Conservation (phyloP, 352 stramenopile species). For the Pythium coloratum region DNA sequence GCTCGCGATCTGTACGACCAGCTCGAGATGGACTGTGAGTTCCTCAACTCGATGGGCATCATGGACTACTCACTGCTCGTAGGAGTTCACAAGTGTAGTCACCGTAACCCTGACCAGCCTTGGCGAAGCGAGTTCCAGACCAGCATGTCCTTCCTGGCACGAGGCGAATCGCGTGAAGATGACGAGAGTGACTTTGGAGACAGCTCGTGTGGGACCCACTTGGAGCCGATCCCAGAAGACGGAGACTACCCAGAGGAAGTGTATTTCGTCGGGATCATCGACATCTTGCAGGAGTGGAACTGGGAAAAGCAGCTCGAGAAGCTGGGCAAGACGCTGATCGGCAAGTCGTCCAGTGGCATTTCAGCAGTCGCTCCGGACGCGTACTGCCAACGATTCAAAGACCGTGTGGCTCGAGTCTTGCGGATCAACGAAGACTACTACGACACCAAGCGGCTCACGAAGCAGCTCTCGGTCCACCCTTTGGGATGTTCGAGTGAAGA, state of each 20-base stretch:
- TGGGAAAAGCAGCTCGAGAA: conserved; percentile 81
- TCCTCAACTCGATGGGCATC: conserved; percentile 66
- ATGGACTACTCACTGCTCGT: conserved; percentile 83
- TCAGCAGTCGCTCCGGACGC: conserved; percentile 56
- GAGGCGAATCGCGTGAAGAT: conserved; percentile 18
- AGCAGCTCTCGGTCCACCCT: conserved; percentile 17
- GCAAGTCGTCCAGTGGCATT: conserved; percentile 65
- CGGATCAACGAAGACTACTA: conserved; percentile 12
- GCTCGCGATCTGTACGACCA: conserved; percentile 48
- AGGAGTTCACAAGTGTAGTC: conserved; percentile 64
- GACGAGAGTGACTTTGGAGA: background rate
- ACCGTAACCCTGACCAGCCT: conserved; percentile 26
- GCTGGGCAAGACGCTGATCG: conserved; percentile 67
- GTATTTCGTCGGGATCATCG: conserved; percentile 85
- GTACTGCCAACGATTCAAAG: conserved; percentile 75
- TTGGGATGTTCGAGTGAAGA: background rate
- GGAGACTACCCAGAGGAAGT: conserved; percentile 45
- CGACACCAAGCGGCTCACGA: conserved; percentile 21
- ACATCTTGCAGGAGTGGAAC: conserved; percentile 85
- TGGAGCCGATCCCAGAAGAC: conserved; percentile 29
- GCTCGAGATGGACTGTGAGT: conserved; percentile 55
- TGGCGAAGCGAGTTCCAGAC: conserved; percentile 20
- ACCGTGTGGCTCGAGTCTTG: conserved; percentile 54
- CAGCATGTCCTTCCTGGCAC: conserved; percentile 15
- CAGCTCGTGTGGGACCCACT: conserved; percentile 19